Base-by-base conservation (phyloP, 768 basidiomycete genomes). In the Agrocybe chaxingu region DNA sequence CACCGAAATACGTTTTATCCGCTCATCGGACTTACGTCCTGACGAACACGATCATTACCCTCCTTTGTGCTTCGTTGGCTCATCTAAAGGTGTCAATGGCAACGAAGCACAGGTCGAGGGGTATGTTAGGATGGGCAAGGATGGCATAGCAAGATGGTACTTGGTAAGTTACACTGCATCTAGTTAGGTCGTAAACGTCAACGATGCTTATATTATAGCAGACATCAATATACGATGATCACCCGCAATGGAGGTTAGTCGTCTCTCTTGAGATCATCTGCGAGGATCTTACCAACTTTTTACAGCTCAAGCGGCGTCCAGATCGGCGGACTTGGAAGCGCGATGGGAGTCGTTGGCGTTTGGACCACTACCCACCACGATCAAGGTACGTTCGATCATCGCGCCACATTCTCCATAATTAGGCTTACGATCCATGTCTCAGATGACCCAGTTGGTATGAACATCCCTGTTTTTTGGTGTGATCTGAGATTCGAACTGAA, bases 341-440 rank as follows among this genome's bases (percentile, higher is more conserved):
- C 82, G 8, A 75, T 75, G 39, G 88, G 88, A 5, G 70, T 89
- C 18, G 73, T 82, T 29, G 87, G 89, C 4, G 71, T 77, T 7
- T 91, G 87, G 87, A 80, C 81, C 4, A 81, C 84, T 1, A 78
- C 75, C 4, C 61, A 69, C 50, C 87, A 87, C 53, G 80, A 79
- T 47, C 72, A 71, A 51, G 78, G 82, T 81, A 50, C 37, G 57
- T 54, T 31, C 35, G 18, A 31, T 32, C 18, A 5, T 48, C 30
- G 10, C 43, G 45, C 30, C 33, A 42, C 42, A 37, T 48, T 12
- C 24, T 38, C 47, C 18, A 18, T 19, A 4, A 38, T 24, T 16
- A 44, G 33, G 48, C 45, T n/a, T 32, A 43, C 10, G 13, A 18
- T 42, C 10, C 31, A 19, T 55, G 31, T 47, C 31, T n/a, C 45